Conservation (phyloP, 108 stramenopile species). For the Nannochloropsis oceanica region DNA sequence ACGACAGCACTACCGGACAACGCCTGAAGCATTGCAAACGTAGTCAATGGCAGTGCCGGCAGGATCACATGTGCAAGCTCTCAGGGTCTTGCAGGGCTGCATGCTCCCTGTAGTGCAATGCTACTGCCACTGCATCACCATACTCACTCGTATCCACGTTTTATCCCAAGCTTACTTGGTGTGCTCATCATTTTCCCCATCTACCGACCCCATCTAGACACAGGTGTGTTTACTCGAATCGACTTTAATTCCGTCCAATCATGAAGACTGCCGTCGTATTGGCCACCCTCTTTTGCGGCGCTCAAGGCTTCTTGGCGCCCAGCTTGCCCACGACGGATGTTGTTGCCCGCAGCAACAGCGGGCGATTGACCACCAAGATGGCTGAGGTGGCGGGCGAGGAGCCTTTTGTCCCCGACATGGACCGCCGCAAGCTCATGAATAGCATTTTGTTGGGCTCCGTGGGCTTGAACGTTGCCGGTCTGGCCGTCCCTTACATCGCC, state of each 20-base stretch:
- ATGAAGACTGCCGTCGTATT: neutral
- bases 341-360: neutral
- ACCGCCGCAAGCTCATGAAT: slow-evolving; percentile 91
- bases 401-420: slow-evolving; percentile 83
- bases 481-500: slow-evolving; percentile 82
- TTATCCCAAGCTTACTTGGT: no score
- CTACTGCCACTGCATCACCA: no score
- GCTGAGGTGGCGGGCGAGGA: slow-evolving; percentile 14
- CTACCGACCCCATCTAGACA: no score
- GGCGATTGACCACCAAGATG: neutral
- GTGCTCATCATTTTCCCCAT: no score
- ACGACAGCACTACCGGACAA: no score
- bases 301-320: neutral
- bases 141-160: no score
- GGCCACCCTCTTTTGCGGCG: neutral
- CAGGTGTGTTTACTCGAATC: no score
- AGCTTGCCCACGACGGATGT: neutral
- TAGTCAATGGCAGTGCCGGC: no score
- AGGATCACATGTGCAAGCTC: no score
- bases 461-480: slow-evolving; percentile 60
- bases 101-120: no score
- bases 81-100: no score
- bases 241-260: neutral
- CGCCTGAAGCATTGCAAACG: no score
- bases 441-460: slow-evolving; percentile 75